Conservation (phyloP, 2,329 filamentous ascomycete genomes). For the Tolypocladium tropicale region DNA sequence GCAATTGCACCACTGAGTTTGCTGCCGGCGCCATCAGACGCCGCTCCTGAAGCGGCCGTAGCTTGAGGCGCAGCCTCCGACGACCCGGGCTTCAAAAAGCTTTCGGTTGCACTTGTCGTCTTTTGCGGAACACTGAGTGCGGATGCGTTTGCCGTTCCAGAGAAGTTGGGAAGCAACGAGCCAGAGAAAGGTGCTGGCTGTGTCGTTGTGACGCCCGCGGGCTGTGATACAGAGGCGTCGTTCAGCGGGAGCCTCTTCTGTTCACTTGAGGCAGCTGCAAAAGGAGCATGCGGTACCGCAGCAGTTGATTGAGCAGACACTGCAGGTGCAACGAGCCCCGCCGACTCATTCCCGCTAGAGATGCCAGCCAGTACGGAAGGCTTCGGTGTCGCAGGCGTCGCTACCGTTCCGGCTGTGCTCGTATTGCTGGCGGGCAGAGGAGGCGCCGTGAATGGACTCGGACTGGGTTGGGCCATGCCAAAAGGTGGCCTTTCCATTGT, state of each 20-base stretch:
- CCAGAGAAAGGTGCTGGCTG: not conserved
- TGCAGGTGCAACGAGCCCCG: not conserved
- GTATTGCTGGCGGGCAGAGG: slow-evolving; percentile 6
- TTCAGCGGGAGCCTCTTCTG: not conserved
- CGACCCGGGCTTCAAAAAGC: not conserved
- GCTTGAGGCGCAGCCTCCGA: not conserved
- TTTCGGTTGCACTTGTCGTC: not conserved
- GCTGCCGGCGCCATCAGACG: not conserved
- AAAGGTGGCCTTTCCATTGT: not conserved
- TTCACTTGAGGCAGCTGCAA: not conserved
- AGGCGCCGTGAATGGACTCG: slow-evolving; percentile 12
- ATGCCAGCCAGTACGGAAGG: not conserved
- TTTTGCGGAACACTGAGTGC: not conserved
- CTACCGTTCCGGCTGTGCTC: not conserved
- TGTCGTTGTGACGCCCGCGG: not conserved
- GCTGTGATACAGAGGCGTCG: not conserved
- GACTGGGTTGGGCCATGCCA: slow-evolving; percentile 1
- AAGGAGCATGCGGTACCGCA: not conserved
- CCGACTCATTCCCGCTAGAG: not conserved
- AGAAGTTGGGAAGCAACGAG: not conserved
- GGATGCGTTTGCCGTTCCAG: not conserved
- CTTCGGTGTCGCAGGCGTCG: slow-evolving; percentile 2
- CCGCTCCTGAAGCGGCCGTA: not conserved
- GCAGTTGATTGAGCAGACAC: not conserved
- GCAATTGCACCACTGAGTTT: not conserved